These are phyloP conservation scores for Fusarium sp. DNA, from an alignment of 2,329 filamentous ascomycete genomes.

Conservation along the genomic window DNA sequence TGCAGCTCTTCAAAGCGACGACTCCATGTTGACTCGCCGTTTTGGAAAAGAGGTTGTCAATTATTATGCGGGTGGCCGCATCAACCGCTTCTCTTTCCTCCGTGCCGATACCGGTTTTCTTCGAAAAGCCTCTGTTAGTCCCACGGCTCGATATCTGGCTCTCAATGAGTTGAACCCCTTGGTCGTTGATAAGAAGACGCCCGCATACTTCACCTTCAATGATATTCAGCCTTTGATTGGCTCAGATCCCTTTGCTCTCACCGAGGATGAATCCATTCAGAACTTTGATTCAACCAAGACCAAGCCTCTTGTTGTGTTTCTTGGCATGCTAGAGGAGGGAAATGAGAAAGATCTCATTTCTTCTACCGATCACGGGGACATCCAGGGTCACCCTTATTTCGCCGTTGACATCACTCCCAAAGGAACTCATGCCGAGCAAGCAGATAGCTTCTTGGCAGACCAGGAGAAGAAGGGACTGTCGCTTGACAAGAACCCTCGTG, in stretches of 20 bases:
- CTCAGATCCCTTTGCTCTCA: constrained; percentile 76
- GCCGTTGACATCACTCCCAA: constrained; percentile 89
- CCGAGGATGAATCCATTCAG: constrained; percentile 81
- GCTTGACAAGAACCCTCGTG: constrained; percentile 77
- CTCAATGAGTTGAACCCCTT: constrained; percentile 86
- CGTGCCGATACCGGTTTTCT: constrained; percentile 81
- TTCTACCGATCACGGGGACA: constrained; percentile 72
- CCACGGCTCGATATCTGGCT: constrained; percentile 80
- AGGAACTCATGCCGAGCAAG: constrained; percentile 73
- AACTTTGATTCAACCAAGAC: constrained; percentile 80
- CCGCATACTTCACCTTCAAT: constrained; percentile 78
- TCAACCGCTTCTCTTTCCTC: constrained; percentile 86
- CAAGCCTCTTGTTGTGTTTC: constrained; percentile 82
- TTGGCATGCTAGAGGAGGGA: constrained; percentile 82
- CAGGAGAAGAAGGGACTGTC: constrained; percentile 70
- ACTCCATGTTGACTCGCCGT: constrained; percentile 80
- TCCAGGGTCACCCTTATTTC: constrained; percentile 87
- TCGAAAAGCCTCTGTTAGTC: constrained; percentile 75
- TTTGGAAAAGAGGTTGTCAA: constrained; percentile 87
- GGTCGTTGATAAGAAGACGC: constrained; percentile 66
- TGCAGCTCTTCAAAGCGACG: constrained; percentile 62
- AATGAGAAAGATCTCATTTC: constrained; percentile 58
- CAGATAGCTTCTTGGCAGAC: constrained; percentile 62
- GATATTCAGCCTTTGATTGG: constrained; percentile 82
- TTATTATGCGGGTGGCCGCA: constrained; percentile 84